phyloP scores from a whole-genome alignment of 2,329 filamentous ascomycete species.

The Botrytis cinerea region DNA sequence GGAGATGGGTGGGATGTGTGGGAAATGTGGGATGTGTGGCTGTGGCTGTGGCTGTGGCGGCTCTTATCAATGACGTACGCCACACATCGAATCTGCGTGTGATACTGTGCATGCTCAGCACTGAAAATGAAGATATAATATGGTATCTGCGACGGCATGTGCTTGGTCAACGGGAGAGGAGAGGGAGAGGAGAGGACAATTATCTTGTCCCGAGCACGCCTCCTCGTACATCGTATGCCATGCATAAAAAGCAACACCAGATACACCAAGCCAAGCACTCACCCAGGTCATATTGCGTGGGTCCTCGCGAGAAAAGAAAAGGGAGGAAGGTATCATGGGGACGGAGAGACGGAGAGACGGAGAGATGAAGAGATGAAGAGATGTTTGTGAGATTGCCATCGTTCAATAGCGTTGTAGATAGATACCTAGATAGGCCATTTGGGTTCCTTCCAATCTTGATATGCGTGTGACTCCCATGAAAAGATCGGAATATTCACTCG shows the following conservation, averaged over 20 bases:
- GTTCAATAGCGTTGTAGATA: constrained; percentile 1
- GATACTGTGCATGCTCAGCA: not conserved
- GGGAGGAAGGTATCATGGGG: not conserved
- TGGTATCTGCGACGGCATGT: not conserved
- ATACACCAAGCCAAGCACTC: not conserved
- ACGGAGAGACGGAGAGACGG: not conserved
- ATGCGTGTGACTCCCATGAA: not conserved
- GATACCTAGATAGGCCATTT: not conserved
- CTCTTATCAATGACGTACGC: constrained; percentile 15
- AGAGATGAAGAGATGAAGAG: not conserved
- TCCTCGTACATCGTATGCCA: too few relatives aligned
- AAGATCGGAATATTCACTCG: not conserved
- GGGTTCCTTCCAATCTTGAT: not conserved
- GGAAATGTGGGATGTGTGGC: constrained; percentile 5
- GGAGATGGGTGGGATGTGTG: not conserved
- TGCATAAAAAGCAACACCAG: not conserved
- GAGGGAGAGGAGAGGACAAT: not conserved
- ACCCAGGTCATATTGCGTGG: not conserved
- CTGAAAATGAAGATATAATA: constrained; percentile 8
- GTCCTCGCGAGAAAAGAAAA: not conserved
- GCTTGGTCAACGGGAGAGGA: not conserved
- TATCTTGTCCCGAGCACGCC: too few relatives aligned
- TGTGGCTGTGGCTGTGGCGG: not conserved
- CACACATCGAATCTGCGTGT: not conserved
- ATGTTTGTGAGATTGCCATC: not conserved